Percentiles rank a stretch among this genome's conserved stretches.
phyloP scores from a whole-genome alignment of 78 protist species.

The Planoprotostelium fungivorum region DNA sequence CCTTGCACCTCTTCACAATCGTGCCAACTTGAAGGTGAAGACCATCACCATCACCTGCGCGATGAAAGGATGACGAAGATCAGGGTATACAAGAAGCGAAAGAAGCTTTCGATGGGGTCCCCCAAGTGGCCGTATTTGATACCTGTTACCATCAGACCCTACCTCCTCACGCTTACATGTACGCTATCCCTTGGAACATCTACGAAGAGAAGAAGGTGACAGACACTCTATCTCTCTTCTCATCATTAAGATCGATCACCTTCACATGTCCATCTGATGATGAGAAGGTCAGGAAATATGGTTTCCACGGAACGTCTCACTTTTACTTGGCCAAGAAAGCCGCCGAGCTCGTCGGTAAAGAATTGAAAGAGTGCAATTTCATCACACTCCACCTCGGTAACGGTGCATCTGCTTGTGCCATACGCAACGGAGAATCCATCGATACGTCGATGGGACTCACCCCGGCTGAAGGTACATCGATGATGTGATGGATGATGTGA shows the following conservation, averaged over 20 bases:
- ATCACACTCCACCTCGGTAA: not conserved
- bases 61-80: not conserved
- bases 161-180: not conserved
- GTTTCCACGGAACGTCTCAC: not conserved
- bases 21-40: not conserved
- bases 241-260: no score
- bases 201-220: not conserved
- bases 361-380: not conserved
- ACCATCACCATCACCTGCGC: no score
- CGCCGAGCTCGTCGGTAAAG: not conserved
- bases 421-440: not conserved
- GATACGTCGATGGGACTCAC: not conserved
- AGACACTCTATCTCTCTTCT: not conserved
- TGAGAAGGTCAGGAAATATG: not conserved
- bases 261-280: not conserved
- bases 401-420: not conserved
- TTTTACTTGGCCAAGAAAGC: not conserved
- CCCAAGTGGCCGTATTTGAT: not conserved
- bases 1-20: not conserved
- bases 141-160: not conserved
- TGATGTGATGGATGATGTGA: not conserved
- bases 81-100: not conserved
- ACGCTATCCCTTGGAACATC: not conserved
- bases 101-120: not conserved
- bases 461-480: not conserved